Percentiles rank a stretch among this genome's conserved stretches.
Conservation (phyloP, 202 grass and related monocot species). For the Musa balbisiana region DNA sequence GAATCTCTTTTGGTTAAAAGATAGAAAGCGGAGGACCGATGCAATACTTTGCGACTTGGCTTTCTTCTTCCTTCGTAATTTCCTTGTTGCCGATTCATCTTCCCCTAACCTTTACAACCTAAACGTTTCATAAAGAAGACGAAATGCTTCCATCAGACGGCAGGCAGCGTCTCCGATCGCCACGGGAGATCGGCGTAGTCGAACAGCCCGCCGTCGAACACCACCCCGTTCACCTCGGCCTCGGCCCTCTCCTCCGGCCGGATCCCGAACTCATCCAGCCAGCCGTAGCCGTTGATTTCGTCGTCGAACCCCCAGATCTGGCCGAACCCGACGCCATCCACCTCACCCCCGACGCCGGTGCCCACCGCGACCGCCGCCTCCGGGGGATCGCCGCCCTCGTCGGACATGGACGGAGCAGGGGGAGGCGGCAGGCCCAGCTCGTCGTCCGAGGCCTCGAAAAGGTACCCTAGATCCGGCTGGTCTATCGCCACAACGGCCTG, state of each 20-base stretch:
- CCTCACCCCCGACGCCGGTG: conserved; percentile 11
- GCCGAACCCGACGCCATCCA: conserved; percentile 19
- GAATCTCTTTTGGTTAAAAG: too few relatives aligned
- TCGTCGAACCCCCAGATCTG: conserved; percentile 90
- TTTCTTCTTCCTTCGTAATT: neutral
- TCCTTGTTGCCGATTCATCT: neutral
- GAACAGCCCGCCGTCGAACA: conserved; percentile 32
- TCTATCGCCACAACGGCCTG: neutral
- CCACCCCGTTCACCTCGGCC: neutral
- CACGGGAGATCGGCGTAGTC: conserved; percentile 29
- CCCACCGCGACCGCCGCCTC: too few relatives aligned
- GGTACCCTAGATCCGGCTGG: conserved; percentile 61
- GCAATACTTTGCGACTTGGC: too few relatives aligned
- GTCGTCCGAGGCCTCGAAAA: conserved; percentile 88
- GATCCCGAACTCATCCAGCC: conserved; percentile 28
- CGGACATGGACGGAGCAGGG: neutral
- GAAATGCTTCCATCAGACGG: conserved; percentile 25
- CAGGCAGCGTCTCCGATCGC: conserved; percentile 51
- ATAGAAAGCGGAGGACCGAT: too few relatives aligned
- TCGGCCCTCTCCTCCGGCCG: conserved; percentile 9
- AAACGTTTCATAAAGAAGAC: neutral
- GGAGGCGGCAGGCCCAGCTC: conserved; percentile 67
- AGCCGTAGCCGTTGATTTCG: conserved; percentile 32
- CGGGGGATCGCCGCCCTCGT: conserved; percentile 6
- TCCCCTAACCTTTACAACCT: neutral